Evolutionary conservation across 192 early-diverging fungal genomes (phyloP), one percentile per base, ranked within the genome.

Genomic region (Spizellomyces sp.): DNA sequence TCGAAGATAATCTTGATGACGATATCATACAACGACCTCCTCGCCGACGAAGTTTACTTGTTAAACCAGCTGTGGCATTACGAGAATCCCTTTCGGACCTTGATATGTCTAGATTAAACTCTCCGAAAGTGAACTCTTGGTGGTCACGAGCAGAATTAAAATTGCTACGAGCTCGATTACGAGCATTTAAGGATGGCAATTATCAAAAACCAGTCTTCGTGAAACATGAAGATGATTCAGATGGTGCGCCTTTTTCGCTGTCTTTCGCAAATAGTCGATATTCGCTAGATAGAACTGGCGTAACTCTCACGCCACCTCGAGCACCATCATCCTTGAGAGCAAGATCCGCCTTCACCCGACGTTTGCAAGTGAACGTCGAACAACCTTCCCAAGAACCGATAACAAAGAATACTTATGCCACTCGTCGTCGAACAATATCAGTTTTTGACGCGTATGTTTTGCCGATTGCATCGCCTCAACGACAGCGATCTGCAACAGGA

Each of bases 101-200:
- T 19, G 50, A 54, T 54, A n/a, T 54, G 17, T 54, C 50, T 19
- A 19, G 17, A 19, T 19, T 4, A 12, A 12, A 54, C 50, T 8
- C 45, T 42, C 36, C 62, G 4, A 63, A 57, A 9, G 64, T 72
- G 41, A 45, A 72, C 48, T 56, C 22, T 43, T 64, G 70, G 70
- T 72, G 70, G 70, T 57, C 70, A 8, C 48, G 6, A 2, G 21
- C 61, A 21, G 70, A 72, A 42, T 52, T 72, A 36, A 64, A 64
- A 45, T 10, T 57, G 6, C 54, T 72, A 17, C 60, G 62, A 27
- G 62, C 60, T n/a, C 59, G 59, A 41, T 41, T 61, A 42, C 59
- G 59, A 61, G 36, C 14, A 61, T 17, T 42, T 17, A 61, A 14
- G 42, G 59, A 41, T 6, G 21, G 36, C 4, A 0, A 19, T 54